Base-by-base conservation (phyloP, 331 rosid species). In the Prunus yedoensis region DNA sequence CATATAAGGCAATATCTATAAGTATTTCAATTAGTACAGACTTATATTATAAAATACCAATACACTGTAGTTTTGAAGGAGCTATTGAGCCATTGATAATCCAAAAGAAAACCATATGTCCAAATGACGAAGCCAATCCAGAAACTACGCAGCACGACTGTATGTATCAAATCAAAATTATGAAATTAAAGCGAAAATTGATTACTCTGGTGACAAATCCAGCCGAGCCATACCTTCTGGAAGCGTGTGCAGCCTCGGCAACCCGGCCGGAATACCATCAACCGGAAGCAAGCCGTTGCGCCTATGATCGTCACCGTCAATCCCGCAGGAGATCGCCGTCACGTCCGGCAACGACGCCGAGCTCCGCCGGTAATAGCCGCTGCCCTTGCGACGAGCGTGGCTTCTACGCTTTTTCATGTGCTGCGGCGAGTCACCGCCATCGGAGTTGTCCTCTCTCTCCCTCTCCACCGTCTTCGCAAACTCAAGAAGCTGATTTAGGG, bases 331-430 rank as follows among this genome's bases (percentile, higher is more conserved):
- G 59, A 94, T 77, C 74, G 60, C 86, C 75, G 91, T 86, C 16
- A 94, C 97, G 64, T 94, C 99, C 3, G 97, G 96, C 80, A 87
- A 59, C 9, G 99, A 94, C 57, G 88, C 83, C 15, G 97, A 92
- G 68, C 70, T 81, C 1, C 91, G 82, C 38, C 92, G 81, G 75
- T 85, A 82, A 45, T 79, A 78, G 0, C 88, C 84, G 68, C 5
- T 81, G 9, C 73, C 85, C 75, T 77, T 87, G 66, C 87, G 87
- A 74, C 78, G 86, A 54, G 80, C 63, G 71, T 80, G 67, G 25
- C 81, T 50, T 18, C 86, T 85, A 23, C 88, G 84, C 80, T 80
- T 92, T 87, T 75, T 88, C 79, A 53, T 73, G 68, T 84, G 85
- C 80, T 76, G 86, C 64, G 91, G 88, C 65, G 88, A 85, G 58